Conservation (phyloP, 441 rosid genomes). For the Erodium texanum region DNA sequence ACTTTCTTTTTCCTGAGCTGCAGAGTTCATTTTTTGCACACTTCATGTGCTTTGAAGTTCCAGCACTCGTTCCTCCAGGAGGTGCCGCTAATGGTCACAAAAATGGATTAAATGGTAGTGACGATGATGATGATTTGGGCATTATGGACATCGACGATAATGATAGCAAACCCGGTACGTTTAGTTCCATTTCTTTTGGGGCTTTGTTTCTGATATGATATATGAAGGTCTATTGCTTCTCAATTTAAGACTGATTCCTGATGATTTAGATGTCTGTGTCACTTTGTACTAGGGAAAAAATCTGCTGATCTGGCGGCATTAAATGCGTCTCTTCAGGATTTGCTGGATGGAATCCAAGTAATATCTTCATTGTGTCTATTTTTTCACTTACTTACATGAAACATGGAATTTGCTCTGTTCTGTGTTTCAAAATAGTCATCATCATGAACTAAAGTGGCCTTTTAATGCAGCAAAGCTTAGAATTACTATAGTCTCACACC, state of each 20-base stretch:
- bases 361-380: constrained; percentile 12
- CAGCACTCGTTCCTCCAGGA: constrained; percentile 91
- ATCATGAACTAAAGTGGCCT: neutral
- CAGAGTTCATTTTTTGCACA: constrained; percentile 99
- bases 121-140: constrained; percentile 82
- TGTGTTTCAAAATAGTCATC: neutral
- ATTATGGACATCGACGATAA: constrained; percentile 95
- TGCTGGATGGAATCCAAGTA: constrained; percentile 97
- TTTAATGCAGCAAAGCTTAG: neutral
- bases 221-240: constrained; percentile 14
- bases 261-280: constrained; percentile 14
- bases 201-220: constrained; percentile 14
- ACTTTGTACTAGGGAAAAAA: constrained; percentile 46
- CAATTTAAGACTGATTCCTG: constrained; percentile 8
- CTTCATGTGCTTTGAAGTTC: constrained; percentile 99
- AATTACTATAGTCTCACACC: neutral
- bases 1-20: constrained; percentile 26
- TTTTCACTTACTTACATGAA: neutral
- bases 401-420: neutral
- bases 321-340: constrained; percentile 91
- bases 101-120: constrained; percentile 41
- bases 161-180: constrained; percentile 63
- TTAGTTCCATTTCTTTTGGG: constrained; percentile 14
- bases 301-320: constrained; percentile 57
- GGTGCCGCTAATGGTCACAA: constrained; percentile 57